These are phyloP conservation scores for Jamesozyma lodderae DNA, from an alignment of 805 yeast genomes.

Conservation along the genomic window DNA sequence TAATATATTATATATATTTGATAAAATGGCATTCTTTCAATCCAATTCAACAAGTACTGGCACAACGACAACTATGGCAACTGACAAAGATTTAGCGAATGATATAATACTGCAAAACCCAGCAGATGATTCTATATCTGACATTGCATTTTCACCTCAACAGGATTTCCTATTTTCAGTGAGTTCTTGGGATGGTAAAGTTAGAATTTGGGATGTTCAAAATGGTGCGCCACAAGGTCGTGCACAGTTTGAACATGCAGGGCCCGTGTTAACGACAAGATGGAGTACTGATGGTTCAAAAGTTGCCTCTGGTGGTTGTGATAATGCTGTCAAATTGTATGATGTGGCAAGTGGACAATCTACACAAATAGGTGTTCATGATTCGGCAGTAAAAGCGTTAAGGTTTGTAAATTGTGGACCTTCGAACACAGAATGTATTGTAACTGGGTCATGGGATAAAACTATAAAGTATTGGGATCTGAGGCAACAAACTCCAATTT, in stretches of 20 bases:
- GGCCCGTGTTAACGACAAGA: conserved; percentile 71
- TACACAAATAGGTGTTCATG: conserved; percentile 80
- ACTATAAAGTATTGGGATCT: conserved; percentile 92
- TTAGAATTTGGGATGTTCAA: conserved; percentile 80
- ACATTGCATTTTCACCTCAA: conserved; percentile 75
- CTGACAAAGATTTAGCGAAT: conserved; percentile 40
- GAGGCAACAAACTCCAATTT: conserved; percentile 72
- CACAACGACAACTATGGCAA: conserved; percentile 21
- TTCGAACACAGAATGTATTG: conserved; percentile 67
- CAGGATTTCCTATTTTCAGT: conserved; percentile 69
- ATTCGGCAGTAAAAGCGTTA: conserved; percentile 66
- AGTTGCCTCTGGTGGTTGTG: conserved; percentile 83
- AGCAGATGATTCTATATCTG: conserved; percentile 87
- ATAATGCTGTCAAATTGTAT: conserved; percentile 74
- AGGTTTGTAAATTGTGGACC: conserved; percentile 79
- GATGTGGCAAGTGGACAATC: conserved; percentile 77
- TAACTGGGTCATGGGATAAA: conserved; percentile 94
- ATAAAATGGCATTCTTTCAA: conserved; percentile 18
- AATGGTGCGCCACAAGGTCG: conserved; percentile 78
- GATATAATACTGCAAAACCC: conserved; percentile 67
- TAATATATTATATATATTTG: no score
- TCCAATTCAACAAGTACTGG: conserved; percentile 6
- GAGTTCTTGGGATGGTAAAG: conserved; percentile 92
- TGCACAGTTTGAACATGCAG: conserved; percentile 84
- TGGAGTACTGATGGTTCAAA: conserved; percentile 86